Evolutionary conservation across 108 stramenopile species (phyloP), one percentile per base, ranked within the genome.

Genomic region (Cyclotella sp.): DNA sequence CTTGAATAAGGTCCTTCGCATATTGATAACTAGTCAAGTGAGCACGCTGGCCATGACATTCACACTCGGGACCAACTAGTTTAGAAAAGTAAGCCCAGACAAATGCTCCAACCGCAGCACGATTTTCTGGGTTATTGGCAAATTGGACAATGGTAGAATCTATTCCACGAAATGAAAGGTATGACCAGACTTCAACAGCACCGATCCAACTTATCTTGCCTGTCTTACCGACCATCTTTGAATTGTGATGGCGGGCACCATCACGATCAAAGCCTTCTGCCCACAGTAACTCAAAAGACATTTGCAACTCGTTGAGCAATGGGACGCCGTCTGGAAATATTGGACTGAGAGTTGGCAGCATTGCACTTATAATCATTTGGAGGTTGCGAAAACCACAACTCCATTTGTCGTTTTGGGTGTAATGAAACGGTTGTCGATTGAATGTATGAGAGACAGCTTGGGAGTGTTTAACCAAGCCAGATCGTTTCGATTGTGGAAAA

Each of bases 61-160:
- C n/a, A 54, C 75, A 78, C 3, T 73, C 63, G n/a, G 58, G 18
- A 16, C 57, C 49, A 30, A 39, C 26, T 30, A 72, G 30, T 69
- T 72, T 86, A 28, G 53, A 26, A 75, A 93, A 93, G 61, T 95
- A 92, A 16, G 77, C 61, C 64, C 72, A 72, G 9, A 91, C 83
- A 63, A 93, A 90, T 22, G 52, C 42, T 0, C 86, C 79, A 13
- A 95, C 63, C 46, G 72, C 44, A 3, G 69, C 16, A 22, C 94
- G 84, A 39, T 87, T 89, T 42, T 78, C 67, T 7, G 42, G 5
- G 30, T 82, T 88, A 39, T 78, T 81, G 19, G 92, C 81, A 70
- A 93, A 95, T 80, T 95, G 94, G 22, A 95, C 73, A 22, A 95
- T 88, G 4, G 82, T 84, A 3, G 90, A 63, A 79, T 95, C 94